These are phyloP conservation scores for Odontarrhena argentea DNA, from an alignment of 345 rosid species.

Conservation along the genomic window DNA sequence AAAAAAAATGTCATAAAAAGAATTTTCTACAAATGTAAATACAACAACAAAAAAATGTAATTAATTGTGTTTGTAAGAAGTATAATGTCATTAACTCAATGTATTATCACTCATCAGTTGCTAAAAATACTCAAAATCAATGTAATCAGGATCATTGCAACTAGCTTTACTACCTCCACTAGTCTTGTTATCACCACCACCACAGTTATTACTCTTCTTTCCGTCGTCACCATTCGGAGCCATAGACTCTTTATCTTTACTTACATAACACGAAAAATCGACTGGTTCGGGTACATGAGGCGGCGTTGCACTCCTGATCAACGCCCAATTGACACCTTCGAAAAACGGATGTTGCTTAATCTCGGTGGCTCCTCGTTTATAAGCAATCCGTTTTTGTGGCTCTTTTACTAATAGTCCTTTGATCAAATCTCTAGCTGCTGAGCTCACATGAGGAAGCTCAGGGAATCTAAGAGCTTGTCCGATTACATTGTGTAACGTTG, in stretches of 20 bases:
- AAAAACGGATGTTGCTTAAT: conserved; percentile 90
- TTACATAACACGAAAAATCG: conserved; percentile 58
- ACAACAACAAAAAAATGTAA: not conserved
- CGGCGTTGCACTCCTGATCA: conserved; percentile 79
- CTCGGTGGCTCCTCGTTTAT: conserved; percentile 88
- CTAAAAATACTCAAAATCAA: conserved; percentile 71
- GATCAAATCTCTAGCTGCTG: conserved; percentile 73
- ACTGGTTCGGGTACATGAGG: conserved; percentile 82
- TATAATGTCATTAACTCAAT: not conserved
- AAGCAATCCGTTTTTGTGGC: conserved; percentile 79
- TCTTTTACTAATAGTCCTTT: conserved; percentile 76
- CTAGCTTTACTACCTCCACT: conserved; percentile 20
- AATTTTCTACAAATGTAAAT: conserved; percentile 8
- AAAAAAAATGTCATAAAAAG: not conserved
- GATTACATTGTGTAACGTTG: conserved; percentile 82
- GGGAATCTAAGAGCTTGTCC: conserved; percentile 87
- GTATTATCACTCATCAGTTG: not conserved
- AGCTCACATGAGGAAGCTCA: conserved; percentile 66
- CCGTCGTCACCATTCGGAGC: conserved; percentile 22
- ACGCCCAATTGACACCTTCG: conserved; percentile 90
- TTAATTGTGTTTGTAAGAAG: not conserved
- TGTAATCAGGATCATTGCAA: conserved; percentile 47
- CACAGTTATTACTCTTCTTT: conserved; percentile 31
- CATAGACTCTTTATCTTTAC: conserved; percentile 50
- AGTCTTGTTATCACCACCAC: conserved; percentile 24